Percentiles rank a stretch among this genome's conserved stretches.
These are phyloP conservation scores for Aspergillus conjunctus DNA, from an alignment of 495 filamentous ascomycete species.

Conservation along the genomic window DNA sequence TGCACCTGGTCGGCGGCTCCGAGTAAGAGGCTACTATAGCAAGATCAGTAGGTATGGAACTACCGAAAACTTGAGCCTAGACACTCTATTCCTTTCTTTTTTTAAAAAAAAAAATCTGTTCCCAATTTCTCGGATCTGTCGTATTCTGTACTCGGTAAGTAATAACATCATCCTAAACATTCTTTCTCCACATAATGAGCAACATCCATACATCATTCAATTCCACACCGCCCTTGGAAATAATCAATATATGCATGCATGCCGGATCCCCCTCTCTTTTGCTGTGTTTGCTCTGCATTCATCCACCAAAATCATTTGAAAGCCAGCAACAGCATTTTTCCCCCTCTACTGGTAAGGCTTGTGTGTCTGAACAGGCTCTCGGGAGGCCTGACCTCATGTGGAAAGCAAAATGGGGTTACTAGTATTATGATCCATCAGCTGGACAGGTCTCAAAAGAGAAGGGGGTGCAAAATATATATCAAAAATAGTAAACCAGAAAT, in stretches of 20 bases:
- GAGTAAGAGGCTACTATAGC: neutral
- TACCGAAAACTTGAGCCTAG: too few relatives aligned
- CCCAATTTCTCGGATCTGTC: too few relatives aligned
- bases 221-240: slow-evolving; percentile 25
- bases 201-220: slow-evolving; percentile 13
- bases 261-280: slow-evolving; percentile 13
- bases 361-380: slow-evolving; percentile 7
- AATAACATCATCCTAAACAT: too few relatives aligned
- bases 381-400: neutral
- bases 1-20: neutral
- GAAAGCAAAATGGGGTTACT: neutral
- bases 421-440: slow-evolving; percentile 25
- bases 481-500: slow-evolving; percentile 1
- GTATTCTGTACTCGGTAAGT: too few relatives aligned
- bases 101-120: too few relatives aligned
- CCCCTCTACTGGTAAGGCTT: neutral
- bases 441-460: slow-evolving; percentile 24
- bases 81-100: too few relatives aligned
- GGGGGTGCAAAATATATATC: slow-evolving; percentile 3
- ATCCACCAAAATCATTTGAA: slow-evolving; percentile 10
- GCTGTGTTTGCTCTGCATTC: slow-evolving; percentile 22
- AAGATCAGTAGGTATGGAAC: too few relatives aligned
- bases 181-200: slow-evolving; percentile 10
- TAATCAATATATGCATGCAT: slow-evolving; percentile 20
- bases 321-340: slow-evolving; percentile 2